Conservation (phyloP, 176 grass and related monocot genomes). For the Areca catechu region DNA sequence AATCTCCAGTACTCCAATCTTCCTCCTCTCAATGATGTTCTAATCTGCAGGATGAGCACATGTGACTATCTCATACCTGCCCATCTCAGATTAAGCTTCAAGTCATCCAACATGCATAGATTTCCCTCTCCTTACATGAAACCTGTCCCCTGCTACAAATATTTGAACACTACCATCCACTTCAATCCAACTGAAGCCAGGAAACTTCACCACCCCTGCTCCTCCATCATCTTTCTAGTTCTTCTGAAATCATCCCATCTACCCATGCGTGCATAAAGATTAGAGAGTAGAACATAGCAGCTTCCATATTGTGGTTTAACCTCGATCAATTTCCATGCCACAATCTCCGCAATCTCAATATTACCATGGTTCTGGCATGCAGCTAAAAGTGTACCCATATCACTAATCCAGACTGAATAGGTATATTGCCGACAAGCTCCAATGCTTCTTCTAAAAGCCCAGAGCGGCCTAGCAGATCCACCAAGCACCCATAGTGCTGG, state of each 20-base stretch:
- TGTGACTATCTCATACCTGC: constrained; percentile 21
- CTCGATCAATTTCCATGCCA: constrained; percentile 18
- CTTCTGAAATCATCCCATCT: constrained; percentile 41
- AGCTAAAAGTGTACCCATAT: constrained; percentile 44
- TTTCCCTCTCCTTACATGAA: constrained; percentile 21
- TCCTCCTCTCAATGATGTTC: not conserved
- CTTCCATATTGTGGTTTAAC: constrained; percentile 30
- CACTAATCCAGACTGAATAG: constrained; percentile 23
- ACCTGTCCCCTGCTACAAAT: constrained; percentile 35
- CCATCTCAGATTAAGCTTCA: constrained; percentile 32
- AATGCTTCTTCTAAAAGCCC: constrained; percentile 35
- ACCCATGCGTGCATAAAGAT: constrained; percentile 30
- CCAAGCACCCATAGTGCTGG: constrained; percentile 45
- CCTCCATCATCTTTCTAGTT: constrained; percentile 34
- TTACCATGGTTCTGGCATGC: constrained; percentile 42
- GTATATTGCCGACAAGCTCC: constrained; percentile 21
- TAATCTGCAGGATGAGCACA: constrained; percentile 13
- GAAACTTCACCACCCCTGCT: constrained; percentile 21
- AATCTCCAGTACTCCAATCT: no score
- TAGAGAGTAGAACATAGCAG: constrained; percentile 39
- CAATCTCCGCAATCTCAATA: constrained; percentile 36
- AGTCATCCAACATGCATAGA: constrained; percentile 39
- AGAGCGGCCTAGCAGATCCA: constrained; percentile 43
- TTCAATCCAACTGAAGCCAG: constrained; percentile 50
- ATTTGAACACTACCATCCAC: constrained; percentile 34